These are phyloP conservation scores for Saitozyma sp. DNA, from an alignment of 768 basidiomycete genomes.

Conservation along the genomic window DNA sequence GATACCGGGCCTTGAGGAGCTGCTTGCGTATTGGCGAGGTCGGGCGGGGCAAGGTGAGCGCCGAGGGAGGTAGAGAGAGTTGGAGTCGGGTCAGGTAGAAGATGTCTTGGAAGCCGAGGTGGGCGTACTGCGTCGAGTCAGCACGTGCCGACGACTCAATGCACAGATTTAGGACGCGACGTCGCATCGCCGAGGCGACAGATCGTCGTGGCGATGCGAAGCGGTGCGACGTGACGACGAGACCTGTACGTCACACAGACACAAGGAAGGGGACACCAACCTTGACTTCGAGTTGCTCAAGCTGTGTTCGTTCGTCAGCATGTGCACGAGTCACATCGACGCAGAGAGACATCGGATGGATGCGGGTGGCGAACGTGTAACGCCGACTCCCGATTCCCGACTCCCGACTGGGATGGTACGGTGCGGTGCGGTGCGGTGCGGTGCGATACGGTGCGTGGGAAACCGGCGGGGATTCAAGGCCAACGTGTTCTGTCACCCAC, in stretches of 20 bases:
- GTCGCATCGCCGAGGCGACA: too few relatives aligned
- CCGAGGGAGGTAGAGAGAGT: conserved; percentile 21
- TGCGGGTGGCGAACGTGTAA: neutral
- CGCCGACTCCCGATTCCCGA: neutral
- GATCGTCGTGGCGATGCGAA: too few relatives aligned
- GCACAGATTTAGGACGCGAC: neutral
- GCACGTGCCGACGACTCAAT: too few relatives aligned
- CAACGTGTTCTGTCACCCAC: conserved; percentile 8
- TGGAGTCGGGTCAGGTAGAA: conserved; percentile 29
- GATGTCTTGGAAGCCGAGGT: conserved; percentile 25
- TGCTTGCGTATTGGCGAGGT: conserved; percentile 10
- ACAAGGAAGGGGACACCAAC: neutral
- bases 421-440: too few relatives aligned
- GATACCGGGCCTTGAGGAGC: conserved; percentile 23
- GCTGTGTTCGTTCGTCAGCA: conserved; percentile 13
- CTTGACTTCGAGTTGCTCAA: conserved; percentile 23
- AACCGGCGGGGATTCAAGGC: neutral
- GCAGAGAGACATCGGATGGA: too few relatives aligned
- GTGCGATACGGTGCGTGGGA: too few relatives aligned
- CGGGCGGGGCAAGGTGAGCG: conserved; percentile 14
- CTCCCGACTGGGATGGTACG: too few relatives aligned
- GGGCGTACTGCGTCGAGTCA: conserved; percentile 14
- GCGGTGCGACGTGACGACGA: too few relatives aligned
- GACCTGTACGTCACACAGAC: too few relatives aligned
- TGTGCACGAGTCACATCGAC: too few relatives aligned